phyloP scores from a whole-genome alignment of 2,329 filamentous ascomycete genomes.

The Tolypocladium pustulatum region DNA sequence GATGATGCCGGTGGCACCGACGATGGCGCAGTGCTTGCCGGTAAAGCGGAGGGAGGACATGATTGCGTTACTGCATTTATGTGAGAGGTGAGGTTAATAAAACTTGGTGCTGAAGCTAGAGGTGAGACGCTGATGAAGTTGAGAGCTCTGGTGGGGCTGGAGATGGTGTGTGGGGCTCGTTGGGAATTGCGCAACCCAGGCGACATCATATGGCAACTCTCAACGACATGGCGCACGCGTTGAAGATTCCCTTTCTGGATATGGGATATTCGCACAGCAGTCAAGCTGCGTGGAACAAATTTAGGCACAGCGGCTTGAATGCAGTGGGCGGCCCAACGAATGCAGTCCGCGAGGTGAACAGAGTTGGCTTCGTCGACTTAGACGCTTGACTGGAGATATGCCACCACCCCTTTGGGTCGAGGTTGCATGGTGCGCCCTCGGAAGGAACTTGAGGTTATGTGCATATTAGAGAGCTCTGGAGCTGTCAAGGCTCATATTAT shows the following conservation, averaged over 20 bases:
- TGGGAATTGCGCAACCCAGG: not conserved
- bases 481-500: no score
- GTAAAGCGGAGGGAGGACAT: constrained; percentile 23
- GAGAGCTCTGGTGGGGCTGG: not conserved
- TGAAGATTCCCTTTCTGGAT: no score
- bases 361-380: not conserved
- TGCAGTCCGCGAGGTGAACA: not conserved
- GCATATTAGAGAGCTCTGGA: no score
- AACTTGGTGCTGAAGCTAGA: not conserved
- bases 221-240: no score
- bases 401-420: no score
- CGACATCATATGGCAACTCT: no score
- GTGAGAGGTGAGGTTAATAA: not conserved
- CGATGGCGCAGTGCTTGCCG: constrained; percentile 49
- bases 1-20: constrained; percentile 62
- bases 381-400: not conserved
- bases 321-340: no score
- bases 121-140: not conserved
- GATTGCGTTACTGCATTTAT: not conserved
- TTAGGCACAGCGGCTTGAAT: no score
- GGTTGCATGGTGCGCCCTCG: no score
- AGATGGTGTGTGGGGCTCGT: not conserved
- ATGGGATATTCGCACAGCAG: no score
- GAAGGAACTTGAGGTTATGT: no score
- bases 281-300: no score